Percentiles rank a stretch among this genome's conserved stretches.
Evolutionary conservation across 164 flowering plant genomes (phyloP).

Genomic region (Vitis amurensis): DNA sequence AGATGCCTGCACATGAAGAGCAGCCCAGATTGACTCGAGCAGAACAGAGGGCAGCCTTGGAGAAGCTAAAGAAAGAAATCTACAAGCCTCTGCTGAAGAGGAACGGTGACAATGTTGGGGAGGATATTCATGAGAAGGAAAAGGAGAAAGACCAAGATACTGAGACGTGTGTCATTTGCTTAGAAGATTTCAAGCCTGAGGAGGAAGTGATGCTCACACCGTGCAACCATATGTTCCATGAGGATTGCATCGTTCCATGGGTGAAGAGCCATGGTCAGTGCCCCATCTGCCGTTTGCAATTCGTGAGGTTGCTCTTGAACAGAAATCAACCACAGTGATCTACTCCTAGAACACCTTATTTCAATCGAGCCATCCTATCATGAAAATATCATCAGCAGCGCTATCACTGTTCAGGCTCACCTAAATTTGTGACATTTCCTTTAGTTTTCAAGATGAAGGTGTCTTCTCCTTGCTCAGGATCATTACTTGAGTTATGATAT

Average conservation of each 20-base stretch:
- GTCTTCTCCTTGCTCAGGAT: too few species aligned
- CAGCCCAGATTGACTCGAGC: conserved; percentile 28
- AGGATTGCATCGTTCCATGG: conserved; percentile 79
- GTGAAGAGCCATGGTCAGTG: conserved; percentile 65
- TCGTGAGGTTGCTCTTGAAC: conserved; percentile 13
- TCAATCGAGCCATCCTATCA: conserved; percentile 1
- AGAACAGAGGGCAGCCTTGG: conserved; percentile 38
- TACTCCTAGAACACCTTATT: conserved; percentile 2
- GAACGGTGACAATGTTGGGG: conserved; percentile 25
- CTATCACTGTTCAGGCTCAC: too few species aligned
- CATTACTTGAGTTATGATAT: too few species aligned
- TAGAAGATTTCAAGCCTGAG: conserved; percentile 71
- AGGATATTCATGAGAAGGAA: background rate
- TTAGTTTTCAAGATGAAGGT: too few species aligned
- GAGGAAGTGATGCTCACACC: conserved; percentile 69
- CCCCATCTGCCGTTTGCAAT: conserved; percentile 69
- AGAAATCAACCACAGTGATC: conserved; percentile 4
- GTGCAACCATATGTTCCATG: conserved; percentile 91
- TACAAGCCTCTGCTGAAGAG: conserved; percentile 41
- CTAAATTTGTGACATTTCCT: too few species aligned
- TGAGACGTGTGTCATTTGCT: conserved; percentile 72
- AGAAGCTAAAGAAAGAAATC: conserved; percentile 43
- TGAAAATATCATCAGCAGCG: too few species aligned
- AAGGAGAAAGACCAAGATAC: conserved; percentile 40
- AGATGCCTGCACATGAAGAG: conserved; percentile 5